These are phyloP conservation scores for Handroanthus guayacan DNA, from an alignment of 257 asterid species.

Conservation along the genomic window DNA sequence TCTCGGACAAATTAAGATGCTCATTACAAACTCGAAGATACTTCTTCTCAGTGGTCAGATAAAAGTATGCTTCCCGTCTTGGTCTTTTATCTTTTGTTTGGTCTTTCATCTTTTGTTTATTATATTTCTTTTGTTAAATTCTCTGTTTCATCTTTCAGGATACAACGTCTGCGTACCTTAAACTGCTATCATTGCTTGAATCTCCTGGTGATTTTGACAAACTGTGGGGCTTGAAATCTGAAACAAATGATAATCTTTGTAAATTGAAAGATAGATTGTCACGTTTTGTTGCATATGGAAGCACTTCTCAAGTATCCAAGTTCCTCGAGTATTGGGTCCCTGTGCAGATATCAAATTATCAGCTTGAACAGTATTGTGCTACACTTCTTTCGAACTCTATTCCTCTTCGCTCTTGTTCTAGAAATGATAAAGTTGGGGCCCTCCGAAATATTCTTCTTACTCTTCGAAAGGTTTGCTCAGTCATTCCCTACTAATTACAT, in stretches of 20 bases:
- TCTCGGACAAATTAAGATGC: constrained; percentile 54
- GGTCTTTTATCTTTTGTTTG: constrained; percentile 19
- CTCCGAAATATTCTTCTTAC: constrained; percentile 66
- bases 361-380: constrained; percentile 87
- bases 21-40: constrained; percentile 51
- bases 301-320: constrained; percentile 53
- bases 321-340: constrained; percentile 93
- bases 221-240: constrained; percentile 48
- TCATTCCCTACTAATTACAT: constrained; percentile 35
- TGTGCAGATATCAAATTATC: constrained; percentile 74
- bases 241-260: constrained; percentile 53
- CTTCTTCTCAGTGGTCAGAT: constrained; percentile 60
- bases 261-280: constrained; percentile 56
- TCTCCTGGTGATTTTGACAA: constrained; percentile 48
- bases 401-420: constrained; percentile 63
- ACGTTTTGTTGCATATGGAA: constrained; percentile 47
- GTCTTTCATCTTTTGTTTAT: constrained; percentile 13
- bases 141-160: constrained; percentile 52
- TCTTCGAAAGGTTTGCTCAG: constrained; percentile 74
- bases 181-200: constrained; percentile 61
- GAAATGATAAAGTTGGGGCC: constrained; percentile 67
- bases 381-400: constrained; percentile 60
- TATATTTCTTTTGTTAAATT: constrained; percentile 9
- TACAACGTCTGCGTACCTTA: constrained; percentile 51
- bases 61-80: constrained; percentile 48